Evolutionary conservation across 2,329 filamentous ascomycete genomes (phyloP).

Genomic region (Epicoccum nigrum): DNA sequence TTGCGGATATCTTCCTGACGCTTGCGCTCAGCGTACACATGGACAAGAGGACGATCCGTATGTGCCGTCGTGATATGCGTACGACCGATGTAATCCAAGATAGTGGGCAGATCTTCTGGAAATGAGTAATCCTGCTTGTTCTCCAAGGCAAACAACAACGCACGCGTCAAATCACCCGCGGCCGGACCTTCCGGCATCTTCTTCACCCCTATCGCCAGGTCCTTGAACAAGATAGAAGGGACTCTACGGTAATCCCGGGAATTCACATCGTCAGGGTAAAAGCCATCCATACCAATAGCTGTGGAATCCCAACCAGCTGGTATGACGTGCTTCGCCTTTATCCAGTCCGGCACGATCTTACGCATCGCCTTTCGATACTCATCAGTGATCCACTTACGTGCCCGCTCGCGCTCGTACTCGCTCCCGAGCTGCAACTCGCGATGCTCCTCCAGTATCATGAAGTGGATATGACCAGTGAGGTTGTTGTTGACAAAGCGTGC

Average conservation of each 20-base stretch:
- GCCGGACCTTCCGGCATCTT: slow-evolving; percentile 27
- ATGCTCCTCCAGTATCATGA: slow-evolving; percentile 24
- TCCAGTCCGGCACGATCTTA: slow-evolving; percentile 10
- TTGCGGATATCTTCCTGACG: neutral
- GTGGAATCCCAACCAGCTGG: slow-evolving; percentile 17
- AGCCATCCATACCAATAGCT: slow-evolving; percentile 8
- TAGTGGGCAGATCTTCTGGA: slow-evolving; percentile 27
- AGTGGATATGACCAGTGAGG: slow-evolving; percentile 20
- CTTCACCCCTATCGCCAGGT: slow-evolving; percentile 26
- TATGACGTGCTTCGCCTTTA: slow-evolving; percentile 8
- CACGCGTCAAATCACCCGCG: slow-evolving; percentile 34
- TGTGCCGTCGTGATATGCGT: slow-evolving; percentile 1
- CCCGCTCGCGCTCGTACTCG: slow-evolving; percentile 8
- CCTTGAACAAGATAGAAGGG: slow-evolving; percentile 22
- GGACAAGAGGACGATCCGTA: neutral
- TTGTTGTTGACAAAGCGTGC: slow-evolving; percentile 24
- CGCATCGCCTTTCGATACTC: slow-evolving; percentile 28
- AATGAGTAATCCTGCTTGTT: slow-evolving; percentile 22
- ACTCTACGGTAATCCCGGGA: neutral
- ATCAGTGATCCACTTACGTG: slow-evolving; percentile 19
- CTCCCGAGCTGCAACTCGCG: slow-evolving; percentile 9
- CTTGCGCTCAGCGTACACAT: neutral
- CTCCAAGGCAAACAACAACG: slow-evolving; percentile 24
- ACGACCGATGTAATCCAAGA: slow-evolving; percentile 19
- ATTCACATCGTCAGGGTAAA: slow-evolving; percentile 11